Evolutionary conservation across 345 rosid species (phyloP).

Genomic region (Toxicodendron radicans): DNA sequence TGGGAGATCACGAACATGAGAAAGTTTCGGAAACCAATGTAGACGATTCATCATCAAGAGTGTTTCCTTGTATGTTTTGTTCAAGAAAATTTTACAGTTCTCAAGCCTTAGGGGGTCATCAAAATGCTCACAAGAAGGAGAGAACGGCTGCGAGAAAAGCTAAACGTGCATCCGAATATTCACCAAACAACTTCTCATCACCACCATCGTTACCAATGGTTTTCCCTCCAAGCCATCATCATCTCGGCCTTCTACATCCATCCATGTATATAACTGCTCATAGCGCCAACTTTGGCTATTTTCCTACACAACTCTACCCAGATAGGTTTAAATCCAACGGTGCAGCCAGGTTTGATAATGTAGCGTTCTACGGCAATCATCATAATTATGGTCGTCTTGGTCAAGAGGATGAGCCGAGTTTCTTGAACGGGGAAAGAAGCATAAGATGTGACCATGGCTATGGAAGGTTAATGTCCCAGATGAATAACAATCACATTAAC

Average conservation of each 20-base stretch:
- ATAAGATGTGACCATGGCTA: constrained; percentile 16
- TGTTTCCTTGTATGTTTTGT: constrained; percentile 76
- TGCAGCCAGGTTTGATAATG: constrained; percentile 36
- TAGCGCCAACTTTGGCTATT: constrained; percentile 41
- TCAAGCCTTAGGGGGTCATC: constrained; percentile 96
- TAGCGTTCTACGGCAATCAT: constrained; percentile 6
- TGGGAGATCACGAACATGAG: constrained; percentile 38
- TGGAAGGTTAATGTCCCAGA: constrained; percentile 14
- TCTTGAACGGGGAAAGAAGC: constrained; percentile 47
- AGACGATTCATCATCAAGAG: constrained; percentile 41
- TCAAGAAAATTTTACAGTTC: constrained; percentile 86
- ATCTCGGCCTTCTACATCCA: constrained; percentile 47
- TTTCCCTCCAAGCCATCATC: constrained; percentile 34
- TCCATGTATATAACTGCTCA: constrained; percentile 51
- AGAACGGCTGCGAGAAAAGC: constrained; percentile 74
- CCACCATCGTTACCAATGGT: constrained; percentile 39
- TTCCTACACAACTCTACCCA: constrained; percentile 29
- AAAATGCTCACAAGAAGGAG: constrained; percentile 94
- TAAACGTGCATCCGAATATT: constrained; percentile 49
- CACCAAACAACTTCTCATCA: constrained; percentile 32
- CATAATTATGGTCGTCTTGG: constrained; percentile 2
- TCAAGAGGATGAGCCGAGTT: constrained; percentile 27
- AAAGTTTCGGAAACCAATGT: constrained; percentile 27
- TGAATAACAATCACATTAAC: constrained; percentile 18
- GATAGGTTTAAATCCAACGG: constrained; percentile 36